Conservation (phyloP, 1,139 yeast genomes). For the Yarrowia galli region DNA sequence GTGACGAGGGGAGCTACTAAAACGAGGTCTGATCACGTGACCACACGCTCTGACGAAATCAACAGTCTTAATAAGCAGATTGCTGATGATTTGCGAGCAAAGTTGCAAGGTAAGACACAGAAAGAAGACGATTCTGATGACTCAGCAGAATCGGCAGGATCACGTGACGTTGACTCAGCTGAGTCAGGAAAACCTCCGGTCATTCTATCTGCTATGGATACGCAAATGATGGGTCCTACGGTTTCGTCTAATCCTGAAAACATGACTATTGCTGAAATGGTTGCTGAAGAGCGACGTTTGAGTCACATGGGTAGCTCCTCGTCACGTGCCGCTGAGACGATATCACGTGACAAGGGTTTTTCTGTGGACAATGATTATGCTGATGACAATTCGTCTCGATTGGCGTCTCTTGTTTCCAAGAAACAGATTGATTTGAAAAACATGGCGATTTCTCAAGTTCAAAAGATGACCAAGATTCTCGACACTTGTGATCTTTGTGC, state of each 20-base stretch:
- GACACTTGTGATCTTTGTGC: conserved; percentile 54
- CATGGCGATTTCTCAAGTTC: conserved; percentile 47
- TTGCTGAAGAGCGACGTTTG: conserved; percentile 37
- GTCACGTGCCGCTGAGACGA: conserved; percentile 46
- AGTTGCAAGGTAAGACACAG: conserved; percentile 7
- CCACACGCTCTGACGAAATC: conserved; percentile 4
- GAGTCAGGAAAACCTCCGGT: background rate
- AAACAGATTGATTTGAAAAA: conserved; percentile 45
- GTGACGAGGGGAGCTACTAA: no score
- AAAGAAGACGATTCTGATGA: background rate
- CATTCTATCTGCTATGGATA: conserved; percentile 25
- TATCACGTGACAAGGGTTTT: conserved; percentile 53
- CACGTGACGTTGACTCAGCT: background rate
- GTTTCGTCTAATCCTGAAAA: conserved; percentile 43
- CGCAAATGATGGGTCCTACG: conserved; percentile 23
- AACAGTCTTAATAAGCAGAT: conserved; percentile 16
- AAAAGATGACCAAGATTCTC: conserved; percentile 48
- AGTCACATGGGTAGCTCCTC: conserved; percentile 11
- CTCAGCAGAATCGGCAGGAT: no score
- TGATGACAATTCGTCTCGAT: conserved; percentile 54
- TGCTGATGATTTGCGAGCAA: conserved; percentile 7
- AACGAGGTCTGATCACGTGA: background rate
- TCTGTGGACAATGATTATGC: conserved; percentile 54
- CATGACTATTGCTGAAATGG: conserved; percentile 52
- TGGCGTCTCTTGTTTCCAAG: conserved; percentile 48